These are phyloP conservation scores for Anthracocystis setariae DNA, from an alignment of 1,284 basidiomycete genomes.

Conservation along the genomic window DNA sequence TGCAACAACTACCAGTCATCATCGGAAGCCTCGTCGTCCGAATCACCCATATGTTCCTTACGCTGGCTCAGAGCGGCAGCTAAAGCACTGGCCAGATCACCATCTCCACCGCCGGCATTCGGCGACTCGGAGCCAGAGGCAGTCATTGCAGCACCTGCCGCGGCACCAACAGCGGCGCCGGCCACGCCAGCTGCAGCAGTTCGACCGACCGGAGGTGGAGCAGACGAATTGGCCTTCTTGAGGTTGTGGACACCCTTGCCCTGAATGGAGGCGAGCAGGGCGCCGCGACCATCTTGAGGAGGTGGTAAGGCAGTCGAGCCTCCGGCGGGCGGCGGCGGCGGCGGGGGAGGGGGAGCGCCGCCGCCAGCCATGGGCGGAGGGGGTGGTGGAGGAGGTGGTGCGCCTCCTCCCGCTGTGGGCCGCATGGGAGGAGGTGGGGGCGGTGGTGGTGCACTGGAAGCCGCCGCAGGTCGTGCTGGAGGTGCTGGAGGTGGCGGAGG, in stretches of 20 bases:
- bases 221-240: slow-evolving; percentile 73
- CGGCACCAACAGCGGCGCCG: slow-evolving; percentile 22
- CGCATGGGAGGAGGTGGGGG: slow-evolving; percentile 53
- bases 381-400: slow-evolving; percentile 56
- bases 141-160: slow-evolving; percentile 30
- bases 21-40: slow-evolving; percentile 81
- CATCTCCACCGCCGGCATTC: slow-evolving; percentile 66
- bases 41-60: slow-evolving; percentile 89
- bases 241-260: slow-evolving; percentile 78
- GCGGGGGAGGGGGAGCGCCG: slow-evolving; percentile 29
- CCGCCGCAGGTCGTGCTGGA: slow-evolving; percentile 23
- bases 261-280: slow-evolving; percentile 77
- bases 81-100: slow-evolving; percentile 75
- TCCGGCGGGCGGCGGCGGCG: slow-evolving; percentile 40
- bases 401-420: slow-evolving; percentile 27
- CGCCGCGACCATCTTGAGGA: slow-evolving; percentile 69
- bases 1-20: slow-evolving; percentile 61
- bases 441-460: slow-evolving; percentile 40
- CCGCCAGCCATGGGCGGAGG: slow-evolving; percentile 40
- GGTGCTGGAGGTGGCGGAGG: slow-evolving; percentile 68
- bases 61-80: slow-evolving; percentile 78
- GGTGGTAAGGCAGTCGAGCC: slow-evolving; percentile 32
- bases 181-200: slow-evolving; percentile 23
- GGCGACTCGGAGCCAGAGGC: slow-evolving; percentile 22
- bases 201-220: slow-evolving; percentile 25